phyloP scores from a whole-genome alignment of 2,329 filamentous ascomycete species.

The Hymenoscyphus albidus region DNA sequence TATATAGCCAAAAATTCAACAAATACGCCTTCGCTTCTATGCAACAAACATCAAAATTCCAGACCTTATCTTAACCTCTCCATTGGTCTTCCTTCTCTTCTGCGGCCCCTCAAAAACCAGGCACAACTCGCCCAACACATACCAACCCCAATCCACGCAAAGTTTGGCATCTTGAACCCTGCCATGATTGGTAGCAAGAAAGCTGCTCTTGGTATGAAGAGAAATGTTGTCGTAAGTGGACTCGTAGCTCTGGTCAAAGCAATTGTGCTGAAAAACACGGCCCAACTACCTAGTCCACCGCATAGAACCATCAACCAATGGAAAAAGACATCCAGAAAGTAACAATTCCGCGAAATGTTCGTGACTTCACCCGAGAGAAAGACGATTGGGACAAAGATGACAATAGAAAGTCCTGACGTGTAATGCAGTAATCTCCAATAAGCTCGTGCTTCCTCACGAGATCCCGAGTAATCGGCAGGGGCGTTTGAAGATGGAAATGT shows the following conservation, averaged over 20 bases:
- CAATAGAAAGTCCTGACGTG: constrained; percentile 45
- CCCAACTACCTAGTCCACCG: constrained; percentile 44
- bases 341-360: constrained; percentile 48
- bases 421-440: constrained; percentile 51
- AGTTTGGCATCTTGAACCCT: constrained; percentile 45
- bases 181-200: constrained; percentile 47
- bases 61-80: constrained; percentile 25
- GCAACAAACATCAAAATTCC: constrained; percentile 5
- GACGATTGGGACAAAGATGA: constrained; percentile 46
- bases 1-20: background rate
- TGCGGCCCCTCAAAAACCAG: constrained; percentile 45
- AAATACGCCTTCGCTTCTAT: constrained; percentile 9
- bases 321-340: constrained; percentile 51
- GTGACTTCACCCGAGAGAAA: constrained; percentile 46
- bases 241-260: constrained; percentile 47
- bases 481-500: constrained; percentile 30
- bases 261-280: constrained; percentile 46
- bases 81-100: constrained; percentile 37
- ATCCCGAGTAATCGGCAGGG: constrained; percentile 31
- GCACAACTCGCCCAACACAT: constrained; percentile 47
- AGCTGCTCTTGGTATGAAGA: constrained; percentile 46
- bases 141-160: constrained; percentile 48
- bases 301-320: constrained; percentile 52
- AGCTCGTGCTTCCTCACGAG: constrained; percentile 45
- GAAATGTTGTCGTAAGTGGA: constrained; percentile 47